Conservation (phyloP, 805 yeast genomes). For the Candida yuanshanica region DNA sequence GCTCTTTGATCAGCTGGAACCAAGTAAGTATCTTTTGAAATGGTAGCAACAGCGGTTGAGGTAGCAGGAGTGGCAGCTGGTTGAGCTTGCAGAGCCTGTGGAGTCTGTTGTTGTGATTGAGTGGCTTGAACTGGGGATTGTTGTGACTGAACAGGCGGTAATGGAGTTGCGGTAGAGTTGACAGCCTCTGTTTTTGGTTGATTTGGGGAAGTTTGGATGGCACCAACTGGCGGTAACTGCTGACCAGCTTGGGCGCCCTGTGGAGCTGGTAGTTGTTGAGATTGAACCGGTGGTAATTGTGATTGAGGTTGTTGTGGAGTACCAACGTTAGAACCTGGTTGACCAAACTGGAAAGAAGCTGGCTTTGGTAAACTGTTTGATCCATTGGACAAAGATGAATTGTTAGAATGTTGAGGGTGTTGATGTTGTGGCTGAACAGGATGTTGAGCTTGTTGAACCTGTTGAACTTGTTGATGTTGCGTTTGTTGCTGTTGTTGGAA, state of each 20-base stretch:
- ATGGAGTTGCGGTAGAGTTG: conserved; percentile 13
- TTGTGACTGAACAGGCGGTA: conserved; percentile 18
- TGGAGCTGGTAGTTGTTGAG: conserved; percentile 24
- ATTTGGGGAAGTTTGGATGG: conserved; percentile 22
- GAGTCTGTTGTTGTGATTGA: conserved; percentile 18
- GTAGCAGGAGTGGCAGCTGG: conserved; percentile 10
- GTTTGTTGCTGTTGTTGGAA: conserved; percentile 40
- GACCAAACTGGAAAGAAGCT: conserved; percentile 8
- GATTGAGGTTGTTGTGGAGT: conserved; percentile 31
- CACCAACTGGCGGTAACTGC: conserved; percentile 21
- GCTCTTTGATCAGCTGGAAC: conserved; percentile 36
- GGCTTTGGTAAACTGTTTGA: conserved; percentile 22
- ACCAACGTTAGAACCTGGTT: conserved; percentile 9
- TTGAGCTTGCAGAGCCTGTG: conserved; percentile 15
- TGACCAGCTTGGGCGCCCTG: conserved; percentile 19
- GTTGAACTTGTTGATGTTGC: conserved; percentile 23
- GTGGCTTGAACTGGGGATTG: conserved; percentile 22
- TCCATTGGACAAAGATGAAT: conserved; percentile 21
- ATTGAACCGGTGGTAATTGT: conserved; percentile 30
- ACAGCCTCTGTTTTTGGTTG: conserved; percentile 26
- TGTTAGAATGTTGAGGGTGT: conserved; percentile 14
- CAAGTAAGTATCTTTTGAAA: conserved; percentile 20
- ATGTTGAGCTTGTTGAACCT: conserved; percentile 15
- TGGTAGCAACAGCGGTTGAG: conserved; percentile 22
- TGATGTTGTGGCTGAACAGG: conserved; percentile 11